These are phyloP conservation scores for Elaeis guineensis DNA, from an alignment of 176 grass and related monocot genomes.

Conservation along the genomic window DNA sequence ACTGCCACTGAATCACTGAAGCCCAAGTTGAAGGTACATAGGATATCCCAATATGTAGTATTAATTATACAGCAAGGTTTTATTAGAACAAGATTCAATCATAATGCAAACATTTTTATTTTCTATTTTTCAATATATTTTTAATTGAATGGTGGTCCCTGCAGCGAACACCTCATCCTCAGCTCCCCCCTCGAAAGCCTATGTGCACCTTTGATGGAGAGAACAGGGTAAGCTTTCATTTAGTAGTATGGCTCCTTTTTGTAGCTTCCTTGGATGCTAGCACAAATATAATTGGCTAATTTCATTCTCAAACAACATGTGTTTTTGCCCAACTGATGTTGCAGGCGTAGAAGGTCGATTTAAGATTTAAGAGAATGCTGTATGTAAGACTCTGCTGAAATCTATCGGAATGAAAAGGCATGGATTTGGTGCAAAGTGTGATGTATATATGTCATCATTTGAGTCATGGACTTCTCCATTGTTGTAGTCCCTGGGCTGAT, in stretches of 20 bases:
- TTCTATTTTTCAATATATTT: background rate
- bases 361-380: too few species aligned
- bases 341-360: too few species aligned
- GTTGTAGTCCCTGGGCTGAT: constrained; percentile 15
- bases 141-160: background rate
- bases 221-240: constrained; percentile 19
- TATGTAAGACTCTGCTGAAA: too few species aligned
- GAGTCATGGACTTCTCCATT: constrained; percentile 18
- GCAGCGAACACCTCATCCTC: constrained; percentile 84
- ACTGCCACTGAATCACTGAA: constrained; percentile 62
- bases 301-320: too few species aligned
- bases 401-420: background rate
- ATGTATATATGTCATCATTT: constrained; percentile 20
- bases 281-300: too few species aligned
- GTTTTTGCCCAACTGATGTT: too few species aligned
- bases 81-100: too few species aligned
- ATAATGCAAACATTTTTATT: too few species aligned
- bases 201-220: constrained; percentile 58
- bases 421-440: background rate
- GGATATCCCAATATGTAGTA: too few species aligned
- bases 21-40: constrained; percentile 72
- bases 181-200: constrained; percentile 85
- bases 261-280: background rate
- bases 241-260: too few species aligned
- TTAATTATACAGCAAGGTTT: too few species aligned